Conservation (phyloP, 345 rosid species). For the Hevea brasiliensis region DNA sequence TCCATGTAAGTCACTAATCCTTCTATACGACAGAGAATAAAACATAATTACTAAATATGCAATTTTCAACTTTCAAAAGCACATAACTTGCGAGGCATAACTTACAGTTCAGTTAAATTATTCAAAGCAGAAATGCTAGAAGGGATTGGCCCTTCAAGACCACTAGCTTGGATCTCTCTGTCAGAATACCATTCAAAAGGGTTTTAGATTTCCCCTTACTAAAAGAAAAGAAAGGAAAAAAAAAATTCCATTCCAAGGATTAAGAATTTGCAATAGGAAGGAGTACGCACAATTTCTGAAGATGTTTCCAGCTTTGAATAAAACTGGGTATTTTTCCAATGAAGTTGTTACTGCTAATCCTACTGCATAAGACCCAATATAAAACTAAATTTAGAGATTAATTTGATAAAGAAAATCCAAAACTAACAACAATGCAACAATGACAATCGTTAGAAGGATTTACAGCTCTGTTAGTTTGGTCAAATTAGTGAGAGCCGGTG, state of each 20-base stretch:
- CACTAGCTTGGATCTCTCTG: conserved; percentile 9
- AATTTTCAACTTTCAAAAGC: neutral
- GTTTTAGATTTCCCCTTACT: neutral
- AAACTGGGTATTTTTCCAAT: conserved; percentile 17
- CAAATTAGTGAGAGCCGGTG: conserved; percentile 11
- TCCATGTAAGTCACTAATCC: conserved; percentile 22
- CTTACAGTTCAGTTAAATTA: conserved; percentile 19
- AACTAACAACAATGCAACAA: no score
- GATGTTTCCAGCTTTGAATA: conserved; percentile 11
- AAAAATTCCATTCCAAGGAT: no score
- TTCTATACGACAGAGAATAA: conserved; percentile 12
- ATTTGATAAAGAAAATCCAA: no score
- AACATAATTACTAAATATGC: neutral
- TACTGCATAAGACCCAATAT: conserved; percentile 5
- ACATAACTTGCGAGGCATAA: neutral
- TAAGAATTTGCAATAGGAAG: neutral
- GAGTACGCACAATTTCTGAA: neutral
- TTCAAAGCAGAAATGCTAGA: neutral
- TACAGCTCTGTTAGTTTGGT: conserved; percentile 1
- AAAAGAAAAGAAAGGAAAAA: no score
- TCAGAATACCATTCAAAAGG: neutral
- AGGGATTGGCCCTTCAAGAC: conserved; percentile 12
- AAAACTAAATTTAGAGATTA: neutral
- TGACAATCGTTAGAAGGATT: no score
- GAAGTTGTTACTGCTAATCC: conserved; percentile 20